phyloP scores from a whole-genome alignment of 768 basidiomycete genomes.

The Kwoniella newhampshirensis region DNA sequence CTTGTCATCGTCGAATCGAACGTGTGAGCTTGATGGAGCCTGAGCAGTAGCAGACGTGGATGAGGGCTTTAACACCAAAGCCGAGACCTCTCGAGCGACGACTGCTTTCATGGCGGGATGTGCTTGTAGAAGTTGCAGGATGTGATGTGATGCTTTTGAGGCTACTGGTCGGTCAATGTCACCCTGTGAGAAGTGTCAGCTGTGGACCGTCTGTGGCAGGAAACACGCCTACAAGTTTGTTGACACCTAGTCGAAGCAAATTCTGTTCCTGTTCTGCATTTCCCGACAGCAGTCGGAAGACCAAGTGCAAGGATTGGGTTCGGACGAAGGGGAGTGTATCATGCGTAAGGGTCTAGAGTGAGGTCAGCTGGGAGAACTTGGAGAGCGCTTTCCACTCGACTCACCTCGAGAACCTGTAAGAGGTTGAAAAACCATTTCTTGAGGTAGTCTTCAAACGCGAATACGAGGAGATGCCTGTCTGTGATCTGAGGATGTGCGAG shows the following conservation, averaged over 20 bases:
- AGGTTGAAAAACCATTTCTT: slow-evolving; percentile 95
- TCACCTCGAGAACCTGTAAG: slow-evolving; percentile 83
- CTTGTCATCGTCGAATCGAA: slow-evolving; percentile 56
- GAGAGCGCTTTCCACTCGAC: slow-evolving; percentile 20
- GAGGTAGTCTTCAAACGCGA: slow-evolving; percentile 96
- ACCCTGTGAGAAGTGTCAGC: slow-evolving; percentile 59
- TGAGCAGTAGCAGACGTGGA: slow-evolving; percentile 54
- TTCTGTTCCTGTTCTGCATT: slow-evolving; percentile 99
- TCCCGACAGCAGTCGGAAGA: slow-evolving; percentile 75
- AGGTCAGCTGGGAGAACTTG: slow-evolving; percentile 2
- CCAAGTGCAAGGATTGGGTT: slow-evolving; percentile 74
- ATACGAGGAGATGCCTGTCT: slow-evolving; percentile 72
- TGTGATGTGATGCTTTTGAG: slow-evolving; percentile 82
- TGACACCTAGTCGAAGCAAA: slow-evolving; percentile 82
- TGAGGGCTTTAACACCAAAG: slow-evolving; percentile 69
- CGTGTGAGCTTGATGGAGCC: slow-evolving; percentile 37
- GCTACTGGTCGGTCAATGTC: slow-evolving; percentile 84
- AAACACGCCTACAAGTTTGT: slow-evolving; percentile 73
- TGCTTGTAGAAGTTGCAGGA: slow-evolving; percentile 81
- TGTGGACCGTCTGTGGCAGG: not conserved
- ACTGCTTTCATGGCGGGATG: slow-evolving; percentile 92
- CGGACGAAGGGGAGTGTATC: slow-evolving; percentile 87
- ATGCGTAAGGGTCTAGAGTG: slow-evolving; percentile 67
- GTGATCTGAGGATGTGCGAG: slow-evolving; percentile 62
- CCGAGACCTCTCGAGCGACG: slow-evolving; percentile 79